Conservation (phyloP, 148 eudicot genomes). For the Pharnaceum exiguum region DNA sequence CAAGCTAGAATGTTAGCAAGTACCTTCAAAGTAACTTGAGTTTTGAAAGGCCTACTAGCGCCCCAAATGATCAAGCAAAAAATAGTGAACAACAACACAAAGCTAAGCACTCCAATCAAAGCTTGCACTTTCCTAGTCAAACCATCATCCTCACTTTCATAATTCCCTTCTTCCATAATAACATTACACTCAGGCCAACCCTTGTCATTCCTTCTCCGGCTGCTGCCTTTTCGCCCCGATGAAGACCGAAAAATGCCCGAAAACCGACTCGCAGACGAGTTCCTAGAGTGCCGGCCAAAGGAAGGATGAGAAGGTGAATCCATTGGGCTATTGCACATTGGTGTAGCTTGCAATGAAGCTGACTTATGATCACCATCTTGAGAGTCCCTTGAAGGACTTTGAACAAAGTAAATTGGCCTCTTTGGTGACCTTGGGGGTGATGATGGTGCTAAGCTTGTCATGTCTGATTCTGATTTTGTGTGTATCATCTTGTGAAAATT, state of each 20-base stretch:
- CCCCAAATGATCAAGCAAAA: slow-evolving; percentile 95
- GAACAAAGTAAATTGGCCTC: slow-evolving; percentile 71
- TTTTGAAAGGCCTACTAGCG: slow-evolving; percentile 68
- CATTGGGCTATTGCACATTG: slow-evolving; percentile 61
- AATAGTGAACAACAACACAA: slow-evolving; percentile 57
- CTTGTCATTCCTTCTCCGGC: slow-evolving; percentile 64
- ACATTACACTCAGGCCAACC: slow-evolving; percentile 99
- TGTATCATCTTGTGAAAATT: slow-evolving; percentile 68
- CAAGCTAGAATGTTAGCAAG: neutral
- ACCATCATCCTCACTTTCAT: slow-evolving; percentile 59
- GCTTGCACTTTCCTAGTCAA: slow-evolving; percentile 54
- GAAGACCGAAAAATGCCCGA: slow-evolving; percentile 93
- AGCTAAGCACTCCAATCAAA: slow-evolving; percentile 45
- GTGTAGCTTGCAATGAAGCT: slow-evolving; percentile 69
- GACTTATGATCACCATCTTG: slow-evolving; percentile 94
- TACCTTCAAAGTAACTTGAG: slow-evolving; percentile 76
- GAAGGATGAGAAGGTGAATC: slow-evolving; percentile 95
- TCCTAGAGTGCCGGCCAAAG: slow-evolving; percentile 79
- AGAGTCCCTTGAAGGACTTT: slow-evolving; percentile 90
- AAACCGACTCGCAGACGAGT: slow-evolving; percentile 84
- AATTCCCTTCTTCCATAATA: slow-evolving; percentile 80
- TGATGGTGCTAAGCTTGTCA: slow-evolving; percentile 85
- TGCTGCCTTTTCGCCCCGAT: slow-evolving; percentile 67
- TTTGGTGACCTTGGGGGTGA: slow-evolving; percentile 92
- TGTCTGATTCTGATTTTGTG: slow-evolving; percentile 84